Conservation (phyloP, 75 land plant genomes). For the Selaginella moellendorffii region DNA sequence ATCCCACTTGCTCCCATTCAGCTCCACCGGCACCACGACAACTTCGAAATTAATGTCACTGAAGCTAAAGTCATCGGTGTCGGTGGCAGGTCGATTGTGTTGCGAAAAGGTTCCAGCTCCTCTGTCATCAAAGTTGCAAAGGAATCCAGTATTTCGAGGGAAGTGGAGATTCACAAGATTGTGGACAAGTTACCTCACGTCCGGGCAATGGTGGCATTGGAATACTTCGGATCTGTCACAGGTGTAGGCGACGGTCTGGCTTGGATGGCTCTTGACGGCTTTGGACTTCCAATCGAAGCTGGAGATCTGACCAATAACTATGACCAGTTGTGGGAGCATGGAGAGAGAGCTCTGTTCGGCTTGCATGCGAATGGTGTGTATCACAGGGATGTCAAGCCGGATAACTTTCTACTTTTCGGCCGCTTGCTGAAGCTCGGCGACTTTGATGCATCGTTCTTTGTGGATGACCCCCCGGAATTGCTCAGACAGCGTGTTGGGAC, state of each 20-base stretch:
- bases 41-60: neutral
- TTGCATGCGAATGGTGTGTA: neutral
- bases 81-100: neutral
- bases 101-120: neutral
- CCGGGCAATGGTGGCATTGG: neutral
- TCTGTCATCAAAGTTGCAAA: neutral
- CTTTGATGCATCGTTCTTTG: neutral
- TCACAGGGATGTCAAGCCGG: constrained; percentile 2
- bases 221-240: neutral
- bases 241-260: neutral
- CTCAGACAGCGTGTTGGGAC: neutral
- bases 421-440: neutral
- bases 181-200: neutral
- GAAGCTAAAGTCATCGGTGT: neutral
- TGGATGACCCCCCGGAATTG: neutral
- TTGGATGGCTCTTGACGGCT: neutral
- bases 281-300: neutral
- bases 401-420: neutral
- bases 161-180: neutral
- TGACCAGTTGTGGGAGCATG: neutral
- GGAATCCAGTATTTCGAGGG: neutral
- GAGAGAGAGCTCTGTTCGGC: neutral
- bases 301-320: neutral
- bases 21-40: neutral
- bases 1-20: neutral